A percentile compares a stretch with the other conserved stretches of the same genome.
phyloP scores from a whole-genome alignment of 805 yeast genomes.

The Naumovozyma castellii region DNA sequence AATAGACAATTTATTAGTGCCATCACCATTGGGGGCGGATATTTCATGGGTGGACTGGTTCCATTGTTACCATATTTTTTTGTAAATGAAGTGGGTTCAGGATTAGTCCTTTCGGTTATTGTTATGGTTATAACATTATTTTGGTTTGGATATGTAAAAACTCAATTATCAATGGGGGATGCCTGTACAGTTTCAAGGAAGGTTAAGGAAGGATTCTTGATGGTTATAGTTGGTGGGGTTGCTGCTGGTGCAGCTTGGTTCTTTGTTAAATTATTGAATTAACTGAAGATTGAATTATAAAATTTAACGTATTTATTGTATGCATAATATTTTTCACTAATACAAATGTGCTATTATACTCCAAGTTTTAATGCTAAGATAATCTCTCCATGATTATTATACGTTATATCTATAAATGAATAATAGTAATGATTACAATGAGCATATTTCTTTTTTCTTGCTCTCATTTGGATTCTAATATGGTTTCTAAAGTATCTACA shows the following conservation, averaged over 20 bases:
- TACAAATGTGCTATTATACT: neutral
- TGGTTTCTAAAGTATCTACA: conserved; percentile 36
- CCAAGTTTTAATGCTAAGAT: no score
- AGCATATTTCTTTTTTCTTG: no score
- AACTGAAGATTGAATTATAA: no score
- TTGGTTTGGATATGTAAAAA: conserved; percentile 76
- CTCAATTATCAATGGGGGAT: conserved; percentile 75
- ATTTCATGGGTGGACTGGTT: conserved; percentile 84
- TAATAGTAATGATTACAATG: no score
- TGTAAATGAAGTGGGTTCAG: conserved; percentile 60
- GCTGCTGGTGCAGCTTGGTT: conserved; percentile 97
- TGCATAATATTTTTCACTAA: neutral
- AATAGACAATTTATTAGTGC: conserved; percentile 84
- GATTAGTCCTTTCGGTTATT: conserved; percentile 63
- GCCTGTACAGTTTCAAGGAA: conserved; percentile 55
- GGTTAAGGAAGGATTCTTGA: conserved; percentile 72
- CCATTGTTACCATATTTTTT: conserved; percentile 89
- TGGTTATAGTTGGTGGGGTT: conserved; percentile 89
- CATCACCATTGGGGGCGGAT: conserved; percentile 80
- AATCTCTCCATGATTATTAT: no score
- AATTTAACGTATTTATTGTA: neutral
- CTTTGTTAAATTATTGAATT: conserved; percentile 64
- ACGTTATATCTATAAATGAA: no score
- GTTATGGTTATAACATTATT: conserved; percentile 81
- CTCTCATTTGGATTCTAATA: conserved; percentile 24